A percentile compares a stretch with the other conserved stretches of the same genome.
Evolutionary conservation across 306 rosid species (phyloP).

Genomic region (Citrullus mucosospermus): DNA sequence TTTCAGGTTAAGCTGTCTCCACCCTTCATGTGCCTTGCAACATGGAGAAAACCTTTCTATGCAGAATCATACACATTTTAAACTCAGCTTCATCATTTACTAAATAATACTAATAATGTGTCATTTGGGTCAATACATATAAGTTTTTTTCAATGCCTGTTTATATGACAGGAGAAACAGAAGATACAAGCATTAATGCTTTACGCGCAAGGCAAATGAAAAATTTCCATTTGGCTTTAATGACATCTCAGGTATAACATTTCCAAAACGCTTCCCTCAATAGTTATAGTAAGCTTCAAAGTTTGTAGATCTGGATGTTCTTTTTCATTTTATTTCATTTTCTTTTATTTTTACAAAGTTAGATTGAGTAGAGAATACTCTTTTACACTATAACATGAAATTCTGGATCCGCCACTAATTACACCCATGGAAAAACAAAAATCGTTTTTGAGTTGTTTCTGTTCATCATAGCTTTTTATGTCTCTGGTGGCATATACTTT

Average conservation of each 20-base stretch:
- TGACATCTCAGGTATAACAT: constrained; percentile 65
- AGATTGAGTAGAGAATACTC: background rate
- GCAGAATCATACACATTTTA: background rate
- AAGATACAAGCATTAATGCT: constrained; percentile 40
- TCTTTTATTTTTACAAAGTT: background rate
- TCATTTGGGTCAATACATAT: background rate
- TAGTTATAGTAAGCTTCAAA: background rate
- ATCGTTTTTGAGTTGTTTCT: background rate
- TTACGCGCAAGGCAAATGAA: constrained; percentile 84
- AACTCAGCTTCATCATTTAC: background rate
- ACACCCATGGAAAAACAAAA: background rate
- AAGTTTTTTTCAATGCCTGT: background rate
- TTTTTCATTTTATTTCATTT: background rate
- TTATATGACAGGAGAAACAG: constrained; percentile 59
- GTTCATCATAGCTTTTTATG: background rate
- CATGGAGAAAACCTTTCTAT: background rate
- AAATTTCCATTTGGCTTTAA: constrained; percentile 75
- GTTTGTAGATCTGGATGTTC: background rate
- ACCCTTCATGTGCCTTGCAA: background rate
- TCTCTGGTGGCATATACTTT: background rate
- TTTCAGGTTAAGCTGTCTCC: background rate
- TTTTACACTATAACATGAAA: background rate
- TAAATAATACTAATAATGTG: background rate
- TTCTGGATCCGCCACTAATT: too few species aligned
- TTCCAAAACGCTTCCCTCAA: background rate